Conservation (phyloP, 129 eudicot species). For the Lactuca saligna region DNA sequence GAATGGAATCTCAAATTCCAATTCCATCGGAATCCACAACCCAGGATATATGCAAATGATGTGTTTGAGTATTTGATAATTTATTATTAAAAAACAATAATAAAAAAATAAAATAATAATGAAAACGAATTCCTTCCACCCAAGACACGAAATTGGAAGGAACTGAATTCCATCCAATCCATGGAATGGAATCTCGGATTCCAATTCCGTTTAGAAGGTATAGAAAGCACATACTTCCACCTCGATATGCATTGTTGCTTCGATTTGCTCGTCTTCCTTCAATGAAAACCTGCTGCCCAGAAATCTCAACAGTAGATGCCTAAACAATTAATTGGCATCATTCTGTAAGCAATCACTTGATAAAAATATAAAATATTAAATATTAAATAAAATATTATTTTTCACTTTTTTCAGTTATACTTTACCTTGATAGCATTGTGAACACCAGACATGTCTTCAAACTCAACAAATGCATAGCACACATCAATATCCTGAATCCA, state of each 20-base stretch:
- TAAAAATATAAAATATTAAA: neutral
- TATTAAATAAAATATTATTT: too few relatives aligned
- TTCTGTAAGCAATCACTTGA: neutral
- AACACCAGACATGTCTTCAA: slow-evolving; percentile 72
- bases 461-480: slow-evolving; percentile 97
- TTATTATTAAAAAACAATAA: too few relatives aligned
- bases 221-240: slow-evolving; percentile 66
- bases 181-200: too few relatives aligned
- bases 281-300: slow-evolving; percentile 66
- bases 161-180: too few relatives aligned
- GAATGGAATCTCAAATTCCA: too few relatives aligned
- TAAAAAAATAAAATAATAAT: neutral
- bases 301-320: slow-evolving; percentile 76
- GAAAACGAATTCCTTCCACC: too few relatives aligned
- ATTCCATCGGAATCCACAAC: too few relatives aligned
- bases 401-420: too few relatives aligned
- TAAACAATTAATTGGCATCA: slow-evolving; percentile 25
- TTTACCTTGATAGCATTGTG: slow-evolving; percentile 89
- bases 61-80: neutral
- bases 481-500: slow-evolving; percentile 77
- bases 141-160: too few relatives aligned
- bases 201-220: slow-evolving; percentile 9
- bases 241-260: slow-evolving; percentile 51
- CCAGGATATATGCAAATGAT: neutral
- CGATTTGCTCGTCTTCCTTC: slow-evolving; percentile 91